A percentile compares a stretch with the other conserved stretches of the same genome.
These are phyloP conservation scores for Termitomyces titanicus DNA, from an alignment of 768 basidiomycete genomes.

Conservation along the genomic window DNA sequence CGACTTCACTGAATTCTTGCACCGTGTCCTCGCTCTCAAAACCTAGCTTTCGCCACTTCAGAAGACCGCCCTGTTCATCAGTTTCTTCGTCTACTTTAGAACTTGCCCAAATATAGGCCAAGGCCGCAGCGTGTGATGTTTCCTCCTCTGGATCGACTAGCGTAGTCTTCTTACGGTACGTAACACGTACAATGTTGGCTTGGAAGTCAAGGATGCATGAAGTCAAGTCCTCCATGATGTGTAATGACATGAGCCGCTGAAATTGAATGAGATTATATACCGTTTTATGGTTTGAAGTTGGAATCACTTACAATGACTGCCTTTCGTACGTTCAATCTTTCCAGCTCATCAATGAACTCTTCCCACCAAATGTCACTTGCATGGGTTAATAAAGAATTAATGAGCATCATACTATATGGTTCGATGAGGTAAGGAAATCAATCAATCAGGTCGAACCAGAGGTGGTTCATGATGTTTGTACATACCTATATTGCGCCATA, in stretches of 20 bases:
- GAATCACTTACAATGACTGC: slow-evolving; percentile 67
- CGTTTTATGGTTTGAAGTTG: not conserved
- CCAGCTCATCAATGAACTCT: slow-evolving; percentile 71
- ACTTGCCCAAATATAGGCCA: slow-evolving; percentile 67
- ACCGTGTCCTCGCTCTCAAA: slow-evolving; percentile 73
- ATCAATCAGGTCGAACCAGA: not conserved
- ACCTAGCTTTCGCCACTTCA: slow-evolving; percentile 79
- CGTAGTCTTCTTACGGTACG: slow-evolving; percentile 78
- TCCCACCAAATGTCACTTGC: slow-evolving; percentile 79
- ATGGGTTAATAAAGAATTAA: slow-evolving; percentile 80
- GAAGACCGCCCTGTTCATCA: slow-evolving; percentile 41
- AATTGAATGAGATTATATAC: not conserved
- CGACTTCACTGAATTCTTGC: slow-evolving; percentile 75
- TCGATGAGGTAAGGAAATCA: slow-evolving; percentile 9
- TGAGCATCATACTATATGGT: slow-evolving; percentile 82
- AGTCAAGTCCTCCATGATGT: slow-evolving; percentile 76
- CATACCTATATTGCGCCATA: slow-evolving; percentile 78
- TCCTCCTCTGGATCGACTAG: slow-evolving; percentile 68
- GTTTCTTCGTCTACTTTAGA: slow-evolving; percentile 53
- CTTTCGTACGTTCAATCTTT: slow-evolving; percentile 73
- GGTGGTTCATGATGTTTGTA: not conserved
- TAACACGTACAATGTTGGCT: slow-evolving; percentile 76
- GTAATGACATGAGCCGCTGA: slow-evolving; percentile 80
- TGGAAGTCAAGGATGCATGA: slow-evolving; percentile 88
- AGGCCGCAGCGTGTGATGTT: slow-evolving; percentile 48